These are phyloP conservation scores for Metschnikowia gelsemii DNA, from an alignment of 805 yeast genomes.

Conservation along the genomic window DNA sequence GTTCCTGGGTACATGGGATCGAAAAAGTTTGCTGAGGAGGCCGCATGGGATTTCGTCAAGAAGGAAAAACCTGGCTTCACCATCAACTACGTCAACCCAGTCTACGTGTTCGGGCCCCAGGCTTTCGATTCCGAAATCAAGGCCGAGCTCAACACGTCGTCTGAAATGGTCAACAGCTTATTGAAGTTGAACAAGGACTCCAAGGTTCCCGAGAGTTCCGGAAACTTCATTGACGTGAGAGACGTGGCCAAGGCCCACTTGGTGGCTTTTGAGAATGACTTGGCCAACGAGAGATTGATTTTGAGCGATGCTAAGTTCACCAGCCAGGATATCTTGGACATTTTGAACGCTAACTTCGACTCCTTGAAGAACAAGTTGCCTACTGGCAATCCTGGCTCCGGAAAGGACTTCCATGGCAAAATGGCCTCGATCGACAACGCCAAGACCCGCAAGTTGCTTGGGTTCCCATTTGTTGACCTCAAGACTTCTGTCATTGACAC, in stretches of 20 bases:
- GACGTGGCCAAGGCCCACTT: constrained; percentile 24
- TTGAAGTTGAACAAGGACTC: constrained; percentile 27
- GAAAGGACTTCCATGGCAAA: constrained; percentile 19
- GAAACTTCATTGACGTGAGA: constrained; percentile 24
- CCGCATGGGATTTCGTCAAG: constrained; percentile 33
- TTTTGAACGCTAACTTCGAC: constrained; percentile 37
- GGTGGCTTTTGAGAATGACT: constrained; percentile 20
- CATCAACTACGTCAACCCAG: constrained; percentile 32
- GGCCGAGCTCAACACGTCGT: constrained; percentile 34
- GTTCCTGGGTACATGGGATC: constrained; percentile 40
- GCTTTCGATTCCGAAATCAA: constrained; percentile 29
- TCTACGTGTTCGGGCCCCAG: constrained; percentile 29
- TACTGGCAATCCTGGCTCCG: constrained; percentile 39
- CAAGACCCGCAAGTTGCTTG: constrained; percentile 37
- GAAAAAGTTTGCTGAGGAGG: constrained; percentile 35
- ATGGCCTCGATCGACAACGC: constrained; percentile 32
- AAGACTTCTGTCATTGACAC: constrained; percentile 44
- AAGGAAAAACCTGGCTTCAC: constrained; percentile 36
- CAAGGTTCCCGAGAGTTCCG: constrained; percentile 23
- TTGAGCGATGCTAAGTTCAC: constrained; percentile 24
- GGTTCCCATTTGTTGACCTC: constrained; percentile 39
- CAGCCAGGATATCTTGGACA: constrained; percentile 33
- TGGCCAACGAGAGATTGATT: constrained; percentile 31
- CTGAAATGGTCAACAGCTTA: constrained; percentile 42
- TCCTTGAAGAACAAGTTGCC: constrained; percentile 44